Conservation (phyloP, 2,329 filamentous ascomycete species). For the Alternaria metachromatica region DNA sequence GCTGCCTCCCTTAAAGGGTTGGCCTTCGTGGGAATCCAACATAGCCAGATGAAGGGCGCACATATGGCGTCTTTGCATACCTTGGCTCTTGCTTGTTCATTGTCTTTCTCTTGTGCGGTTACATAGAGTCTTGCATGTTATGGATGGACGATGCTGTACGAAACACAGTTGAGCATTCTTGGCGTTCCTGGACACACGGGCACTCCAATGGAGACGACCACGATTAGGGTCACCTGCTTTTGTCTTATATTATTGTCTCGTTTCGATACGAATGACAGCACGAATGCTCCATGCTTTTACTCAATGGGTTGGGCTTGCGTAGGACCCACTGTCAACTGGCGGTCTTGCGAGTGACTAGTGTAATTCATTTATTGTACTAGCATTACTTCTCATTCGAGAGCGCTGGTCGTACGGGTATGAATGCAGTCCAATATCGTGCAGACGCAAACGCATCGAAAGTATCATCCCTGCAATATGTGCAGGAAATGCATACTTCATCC, state of each 20-base stretch:
- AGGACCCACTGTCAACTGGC: not conserved
- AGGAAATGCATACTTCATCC: not conserved
- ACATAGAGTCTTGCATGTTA: not conserved
- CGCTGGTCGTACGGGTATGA: not conserved
- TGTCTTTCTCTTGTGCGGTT: not conserved
- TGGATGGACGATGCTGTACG: conserved; percentile 10
- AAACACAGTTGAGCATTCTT: conserved; percentile 3
- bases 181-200: conserved; percentile 1
- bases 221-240: not conserved
- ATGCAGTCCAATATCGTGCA: not conserved
- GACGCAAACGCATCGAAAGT: not conserved
- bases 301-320: not conserved
- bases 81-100: not conserved
- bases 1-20: conserved; percentile 22
- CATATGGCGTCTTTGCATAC: conserved; percentile 1
- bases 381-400: not conserved
- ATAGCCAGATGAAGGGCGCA: conserved; percentile 21
- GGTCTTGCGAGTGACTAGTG: not conserved
- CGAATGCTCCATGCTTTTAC: not conserved
- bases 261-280: not conserved
- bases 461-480: not conserved
- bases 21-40: conserved; percentile 27
- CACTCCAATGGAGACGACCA: not conserved
- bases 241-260: not conserved
- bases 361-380: not conserved